Percentiles rank a stretch among this genome's conserved stretches.
Conservation (phyloP, 305 asterid genomes). For the Solanum hybrid region DNA sequence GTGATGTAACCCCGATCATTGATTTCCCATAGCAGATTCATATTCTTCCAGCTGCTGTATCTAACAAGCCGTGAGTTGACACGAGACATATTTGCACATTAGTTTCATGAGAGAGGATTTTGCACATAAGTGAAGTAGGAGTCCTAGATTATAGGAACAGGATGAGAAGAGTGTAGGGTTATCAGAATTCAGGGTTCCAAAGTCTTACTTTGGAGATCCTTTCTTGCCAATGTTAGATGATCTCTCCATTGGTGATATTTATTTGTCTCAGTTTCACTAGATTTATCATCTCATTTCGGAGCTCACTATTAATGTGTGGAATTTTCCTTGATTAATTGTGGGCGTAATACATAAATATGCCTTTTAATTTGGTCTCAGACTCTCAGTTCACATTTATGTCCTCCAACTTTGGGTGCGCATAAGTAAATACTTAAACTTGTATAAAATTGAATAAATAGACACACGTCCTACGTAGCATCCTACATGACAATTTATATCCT, state of each 20-base stretch:
- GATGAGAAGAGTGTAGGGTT: slow-evolving; percentile 9
- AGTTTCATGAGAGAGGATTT: slow-evolving; percentile 21
- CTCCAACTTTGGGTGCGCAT: background rate
- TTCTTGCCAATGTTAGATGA: background rate
- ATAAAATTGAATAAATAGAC: background rate
- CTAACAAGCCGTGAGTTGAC: slow-evolving; percentile 24
- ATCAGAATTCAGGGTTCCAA: slow-evolving; percentile 3
- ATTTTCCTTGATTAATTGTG: background rate
- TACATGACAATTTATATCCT: too few species aligned
- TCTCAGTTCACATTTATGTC: too few species aligned
- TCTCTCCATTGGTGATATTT: background rate
- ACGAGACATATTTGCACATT: slow-evolving; percentile 11
- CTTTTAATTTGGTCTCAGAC: too few species aligned
- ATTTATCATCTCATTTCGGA: background rate
- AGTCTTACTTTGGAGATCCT: background rate
- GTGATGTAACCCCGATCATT: slow-evolving; percentile 14
- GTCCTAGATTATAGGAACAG: slow-evolving; percentile 26
- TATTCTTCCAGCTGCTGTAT: slow-evolving; percentile 19
- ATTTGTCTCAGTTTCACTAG: background rate
- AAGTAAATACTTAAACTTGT: background rate
- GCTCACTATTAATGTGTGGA: background rate
- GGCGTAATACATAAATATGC: background rate
- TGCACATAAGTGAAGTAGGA: slow-evolving; percentile 43
- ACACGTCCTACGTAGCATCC: too few species aligned
- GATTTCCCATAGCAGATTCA: slow-evolving; percentile 10